A percentile compares a stretch with the other conserved stretches of the same genome.
These are phyloP conservation scores for Vigna trinervia DNA, from an alignment of 306 rosid species.

Conservation along the genomic window DNA sequence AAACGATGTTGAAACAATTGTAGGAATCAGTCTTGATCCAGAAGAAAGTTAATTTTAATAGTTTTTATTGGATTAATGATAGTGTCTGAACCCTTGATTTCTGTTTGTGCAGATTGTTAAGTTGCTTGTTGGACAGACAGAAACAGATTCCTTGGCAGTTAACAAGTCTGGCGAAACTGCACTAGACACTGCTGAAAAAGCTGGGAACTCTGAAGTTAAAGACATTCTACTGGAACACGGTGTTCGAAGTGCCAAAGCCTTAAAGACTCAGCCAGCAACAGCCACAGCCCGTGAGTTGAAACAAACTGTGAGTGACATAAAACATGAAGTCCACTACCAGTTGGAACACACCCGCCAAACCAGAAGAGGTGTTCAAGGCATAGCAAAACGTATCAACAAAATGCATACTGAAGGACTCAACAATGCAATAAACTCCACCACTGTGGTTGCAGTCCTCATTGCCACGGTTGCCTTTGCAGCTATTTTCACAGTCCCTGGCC, in stretches of 20 bases:
- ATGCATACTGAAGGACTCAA: conserved; percentile 94
- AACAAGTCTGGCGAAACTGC: conserved; percentile 84
- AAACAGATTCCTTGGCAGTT: conserved; percentile 52
- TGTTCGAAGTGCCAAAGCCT: conserved; percentile 68
- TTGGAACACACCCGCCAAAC: conserved; percentile 98
- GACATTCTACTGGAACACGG: conserved; percentile 68
- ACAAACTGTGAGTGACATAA: conserved; percentile 94
- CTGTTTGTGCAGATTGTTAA: conserved; percentile 73
- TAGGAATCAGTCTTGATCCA: neutral
- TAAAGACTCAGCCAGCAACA: conserved; percentile 64
- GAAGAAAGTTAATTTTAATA: neutral
- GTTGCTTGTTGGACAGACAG: conserved; percentile 61
- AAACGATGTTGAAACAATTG: neutral
- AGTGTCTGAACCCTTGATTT: conserved; percentile 30
- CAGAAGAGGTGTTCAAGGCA: conserved; percentile 90
- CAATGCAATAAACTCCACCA: conserved; percentile 96
- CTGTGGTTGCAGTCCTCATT: conserved; percentile 94
- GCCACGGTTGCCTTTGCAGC: conserved; percentile 99
- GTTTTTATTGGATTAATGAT: neutral
- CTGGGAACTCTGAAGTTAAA: conserved; percentile 54
- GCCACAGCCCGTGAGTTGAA: conserved; percentile 80
- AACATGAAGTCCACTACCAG: conserved; percentile 92
- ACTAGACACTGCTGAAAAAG: conserved; percentile 91
- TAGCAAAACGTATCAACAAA: conserved; percentile 90
- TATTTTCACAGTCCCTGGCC: conserved; percentile 92